Evolutionary conservation across 116 monocot genomes (phyloP).

Genomic region (Dioscorea cayenensis): DNA sequence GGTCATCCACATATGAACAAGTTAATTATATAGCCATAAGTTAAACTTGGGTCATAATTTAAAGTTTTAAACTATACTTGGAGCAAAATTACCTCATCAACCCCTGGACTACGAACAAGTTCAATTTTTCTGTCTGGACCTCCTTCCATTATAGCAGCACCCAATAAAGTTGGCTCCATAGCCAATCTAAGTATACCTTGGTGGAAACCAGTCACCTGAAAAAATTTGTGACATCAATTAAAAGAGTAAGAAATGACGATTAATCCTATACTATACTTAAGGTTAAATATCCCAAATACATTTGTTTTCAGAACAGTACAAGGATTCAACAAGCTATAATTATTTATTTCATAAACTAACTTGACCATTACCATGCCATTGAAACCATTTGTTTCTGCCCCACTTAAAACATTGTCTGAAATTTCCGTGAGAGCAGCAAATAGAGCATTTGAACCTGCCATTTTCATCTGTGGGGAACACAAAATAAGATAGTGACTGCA

Average conservation of each 20-base stretch:
- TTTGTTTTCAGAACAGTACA: neutral
- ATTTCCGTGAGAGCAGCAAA: constrained; percentile 90
- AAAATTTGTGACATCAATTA: neutral
- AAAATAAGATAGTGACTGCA: neutral
- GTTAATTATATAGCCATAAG: neutral
- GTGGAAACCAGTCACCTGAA: constrained; percentile 79
- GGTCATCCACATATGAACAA: neutral
- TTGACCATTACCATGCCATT: constrained; percentile 68
- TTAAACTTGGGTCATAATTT: neutral
- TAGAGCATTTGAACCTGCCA: constrained; percentile 75
- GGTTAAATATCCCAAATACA: neutral
- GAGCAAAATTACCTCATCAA: constrained; percentile 68
- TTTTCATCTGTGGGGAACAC: constrained; percentile 46
- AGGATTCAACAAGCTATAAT: neutral
- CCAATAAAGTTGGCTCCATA: constrained; percentile 85
- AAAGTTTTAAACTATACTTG: constrained; percentile 2
- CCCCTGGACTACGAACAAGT: constrained; percentile 79
- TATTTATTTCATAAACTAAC: neutral
- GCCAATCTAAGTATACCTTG: constrained; percentile 87
- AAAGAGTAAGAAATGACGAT: constrained; percentile 3
- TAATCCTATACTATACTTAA: constrained; percentile 9
- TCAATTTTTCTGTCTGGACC: constrained; percentile 87
- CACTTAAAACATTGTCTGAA: constrained; percentile 77
- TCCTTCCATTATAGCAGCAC: constrained; percentile 78
- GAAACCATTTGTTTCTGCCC: constrained; percentile 81